A percentile compares a stretch with the other conserved stretches of the same genome.
These are phyloP conservation scores for Penicillium frequentans DNA, from an alignment of 2,329 filamentous ascomycete genomes.

Conservation along the genomic window DNA sequence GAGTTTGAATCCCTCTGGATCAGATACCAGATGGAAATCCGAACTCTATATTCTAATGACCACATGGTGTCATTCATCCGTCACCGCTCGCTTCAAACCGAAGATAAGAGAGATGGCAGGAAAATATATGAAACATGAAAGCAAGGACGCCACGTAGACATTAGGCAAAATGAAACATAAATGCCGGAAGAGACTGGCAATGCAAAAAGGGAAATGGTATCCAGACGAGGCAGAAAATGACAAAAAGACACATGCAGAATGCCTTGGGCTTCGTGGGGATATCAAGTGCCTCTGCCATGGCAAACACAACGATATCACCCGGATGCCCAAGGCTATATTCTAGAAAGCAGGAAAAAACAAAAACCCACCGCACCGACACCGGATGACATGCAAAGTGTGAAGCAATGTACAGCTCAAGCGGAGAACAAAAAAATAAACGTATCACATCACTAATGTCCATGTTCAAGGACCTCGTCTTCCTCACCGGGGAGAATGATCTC, in stretches of 20 bases:
- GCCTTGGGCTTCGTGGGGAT: background rate
- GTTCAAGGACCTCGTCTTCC: conserved; percentile 31
- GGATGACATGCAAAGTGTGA: conserved; percentile 23
- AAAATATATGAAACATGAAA: conserved; percentile 7
- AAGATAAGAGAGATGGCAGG: background rate
- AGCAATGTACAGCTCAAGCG: conserved; percentile 21
- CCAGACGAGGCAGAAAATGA: conserved; percentile 5
- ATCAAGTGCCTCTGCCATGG: background rate
- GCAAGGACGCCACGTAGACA: conserved; percentile 7
- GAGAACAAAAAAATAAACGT: conserved; percentile 8
- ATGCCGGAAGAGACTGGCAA: conserved; percentile 6
- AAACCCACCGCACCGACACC: conserved; percentile 18
- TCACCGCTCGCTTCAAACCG: background rate
- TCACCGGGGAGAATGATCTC: conserved; percentile 50
- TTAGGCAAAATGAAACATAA: background rate
- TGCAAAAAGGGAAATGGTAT: conserved; percentile 20
- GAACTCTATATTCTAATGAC: conserved; percentile 10
- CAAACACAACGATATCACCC: background rate
- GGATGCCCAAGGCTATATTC: background rate
- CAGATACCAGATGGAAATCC: background rate
- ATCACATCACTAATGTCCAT: conserved; percentile 20
- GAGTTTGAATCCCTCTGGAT: background rate
- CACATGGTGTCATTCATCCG: background rate
- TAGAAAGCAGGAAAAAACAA: conserved; percentile 2
- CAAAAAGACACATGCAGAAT: conserved; percentile 6